Conservation (phyloP, 2,329 filamentous ascomycete species). For the Xylariaceae sp. region DNA sequence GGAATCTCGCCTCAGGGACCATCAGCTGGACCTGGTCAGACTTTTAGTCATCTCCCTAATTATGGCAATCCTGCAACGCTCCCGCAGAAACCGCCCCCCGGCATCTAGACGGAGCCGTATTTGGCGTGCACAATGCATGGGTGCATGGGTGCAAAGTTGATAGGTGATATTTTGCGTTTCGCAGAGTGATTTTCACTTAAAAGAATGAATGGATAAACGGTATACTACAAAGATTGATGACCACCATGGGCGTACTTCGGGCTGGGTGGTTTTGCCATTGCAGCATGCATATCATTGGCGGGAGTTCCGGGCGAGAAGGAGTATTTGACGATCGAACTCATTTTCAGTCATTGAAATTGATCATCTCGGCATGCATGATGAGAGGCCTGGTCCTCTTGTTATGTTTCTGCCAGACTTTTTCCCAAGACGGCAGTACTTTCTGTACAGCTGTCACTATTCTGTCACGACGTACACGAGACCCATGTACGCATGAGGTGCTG, state of each 20-base stretch:
- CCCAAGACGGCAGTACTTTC: neutral
- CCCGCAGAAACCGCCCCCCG: slow-evolving; percentile 53
- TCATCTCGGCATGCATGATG: slow-evolving; percentile 12
- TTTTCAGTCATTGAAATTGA: slow-evolving; percentile 19
- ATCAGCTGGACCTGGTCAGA: slow-evolving; percentile 32
- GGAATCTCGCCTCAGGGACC: slow-evolving; percentile 38
- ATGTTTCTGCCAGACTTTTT: neutral
- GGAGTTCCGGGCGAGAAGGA: slow-evolving; percentile 26
- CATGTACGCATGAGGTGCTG: neutral
- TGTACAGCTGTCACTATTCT: neutral
- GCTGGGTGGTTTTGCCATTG: slow-evolving; percentile 21
- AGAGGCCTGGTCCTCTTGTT: neutral
- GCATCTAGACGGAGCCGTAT: slow-evolving; percentile 37
- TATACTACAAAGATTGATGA: slow-evolving; percentile 24
- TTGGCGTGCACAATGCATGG: slow-evolving; percentile 25
- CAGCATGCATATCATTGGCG: slow-evolving; percentile 28
- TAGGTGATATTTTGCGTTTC: slow-evolving; percentile 29
- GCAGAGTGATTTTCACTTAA: slow-evolving; percentile 17
- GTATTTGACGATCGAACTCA: slow-evolving; percentile 17
- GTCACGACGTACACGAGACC: slow-evolving; percentile 1
- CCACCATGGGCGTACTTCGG: slow-evolving; percentile 28
- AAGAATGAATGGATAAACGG: slow-evolving; percentile 28
- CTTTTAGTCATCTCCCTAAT: slow-evolving; percentile 49
- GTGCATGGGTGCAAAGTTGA: slow-evolving; percentile 23
- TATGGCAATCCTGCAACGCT: slow-evolving; percentile 57